Conservation (phyloP, 73 alveolate species). For the Durusdinium trenchii region DNA sequence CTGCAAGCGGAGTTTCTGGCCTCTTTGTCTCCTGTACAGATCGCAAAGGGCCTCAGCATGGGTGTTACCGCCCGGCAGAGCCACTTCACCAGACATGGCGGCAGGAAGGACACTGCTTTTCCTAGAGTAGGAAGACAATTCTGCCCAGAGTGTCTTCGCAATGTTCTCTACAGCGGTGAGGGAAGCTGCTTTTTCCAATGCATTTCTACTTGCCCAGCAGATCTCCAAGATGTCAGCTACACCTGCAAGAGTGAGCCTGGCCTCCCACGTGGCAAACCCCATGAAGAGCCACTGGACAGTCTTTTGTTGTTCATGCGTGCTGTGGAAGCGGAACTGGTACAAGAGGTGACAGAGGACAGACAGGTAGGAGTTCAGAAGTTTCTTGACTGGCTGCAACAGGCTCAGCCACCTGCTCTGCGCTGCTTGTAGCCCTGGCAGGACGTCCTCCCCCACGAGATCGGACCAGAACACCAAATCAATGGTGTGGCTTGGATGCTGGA, state of each 20-base stretch:
- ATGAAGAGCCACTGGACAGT: slow-evolving; percentile 11
- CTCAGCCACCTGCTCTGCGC: background rate
- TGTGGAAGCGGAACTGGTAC: background rate
- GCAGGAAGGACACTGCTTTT: background rate
- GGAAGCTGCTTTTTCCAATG: background rate
- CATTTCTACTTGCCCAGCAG: background rate
- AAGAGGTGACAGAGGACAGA: background rate
- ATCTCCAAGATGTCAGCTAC: background rate
- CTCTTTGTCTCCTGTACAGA: background rate
- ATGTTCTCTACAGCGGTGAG: background rate
- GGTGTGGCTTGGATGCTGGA: background rate
- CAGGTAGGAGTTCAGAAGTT: background rate
- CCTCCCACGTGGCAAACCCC: background rate
- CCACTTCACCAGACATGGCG: background rate
- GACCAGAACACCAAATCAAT: background rate
- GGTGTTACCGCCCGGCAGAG: background rate
- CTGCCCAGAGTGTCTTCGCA: background rate
- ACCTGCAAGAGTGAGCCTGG: background rate
- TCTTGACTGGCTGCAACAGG: background rate
- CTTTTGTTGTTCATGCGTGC: background rate
- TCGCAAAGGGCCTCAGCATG: background rate
- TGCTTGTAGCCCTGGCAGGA: background rate
- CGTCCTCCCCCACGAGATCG: background rate
- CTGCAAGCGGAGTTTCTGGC: background rate
- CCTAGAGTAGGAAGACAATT: background rate